Evolutionary conservation across 192 early-diverging fungal genomes (phyloP).

Genomic region (Rhizophagus clarus): DNA sequence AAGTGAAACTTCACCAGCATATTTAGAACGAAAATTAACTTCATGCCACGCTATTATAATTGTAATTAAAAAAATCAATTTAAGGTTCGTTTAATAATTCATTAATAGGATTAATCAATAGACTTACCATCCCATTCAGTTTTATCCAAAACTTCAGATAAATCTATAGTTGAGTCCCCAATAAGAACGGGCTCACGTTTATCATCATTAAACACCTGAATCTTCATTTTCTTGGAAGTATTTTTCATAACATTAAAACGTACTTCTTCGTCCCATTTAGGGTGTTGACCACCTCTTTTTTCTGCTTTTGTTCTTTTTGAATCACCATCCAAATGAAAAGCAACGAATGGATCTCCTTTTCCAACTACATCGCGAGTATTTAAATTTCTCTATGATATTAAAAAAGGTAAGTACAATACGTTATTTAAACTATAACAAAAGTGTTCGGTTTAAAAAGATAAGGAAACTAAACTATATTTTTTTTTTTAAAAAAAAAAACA

Average conservation of each 20-base stretch:
- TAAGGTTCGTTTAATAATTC: neutral
- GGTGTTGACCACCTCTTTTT: conserved; percentile 58
- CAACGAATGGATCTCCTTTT: conserved; percentile 57
- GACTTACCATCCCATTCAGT: conserved; percentile 57
- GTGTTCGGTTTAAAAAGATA: too few relatives aligned
- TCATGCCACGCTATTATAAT: conserved; percentile 14
- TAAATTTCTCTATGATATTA: conserved; percentile 33
- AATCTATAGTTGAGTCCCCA: conserved; percentile 52
- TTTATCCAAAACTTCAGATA: conserved; percentile 49
- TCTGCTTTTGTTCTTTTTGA: conserved; percentile 50
- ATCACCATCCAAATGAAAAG: conserved; percentile 51
- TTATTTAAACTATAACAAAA: too few relatives aligned
- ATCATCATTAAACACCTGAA: conserved; percentile 48
- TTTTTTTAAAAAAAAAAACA: too few relatives aligned
- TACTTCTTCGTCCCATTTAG: conserved; percentile 62
- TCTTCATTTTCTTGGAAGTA: conserved; percentile 6
- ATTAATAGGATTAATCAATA: neutral
- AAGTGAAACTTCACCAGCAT: conserved; percentile 23
- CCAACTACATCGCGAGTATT: conserved; percentile 44
- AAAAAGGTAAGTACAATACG: neutral
- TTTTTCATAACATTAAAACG: conserved; percentile 7
- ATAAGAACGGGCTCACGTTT: conserved; percentile 55
- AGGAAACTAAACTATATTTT: too few relatives aligned
- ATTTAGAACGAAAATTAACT: conserved; percentile 3
- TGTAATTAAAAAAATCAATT: neutral